Evolutionary conservation across 805 yeast species (phyloP), one percentile per base, ranked within the genome.

Genomic region (Zygotorulaspora florentina): DNA sequence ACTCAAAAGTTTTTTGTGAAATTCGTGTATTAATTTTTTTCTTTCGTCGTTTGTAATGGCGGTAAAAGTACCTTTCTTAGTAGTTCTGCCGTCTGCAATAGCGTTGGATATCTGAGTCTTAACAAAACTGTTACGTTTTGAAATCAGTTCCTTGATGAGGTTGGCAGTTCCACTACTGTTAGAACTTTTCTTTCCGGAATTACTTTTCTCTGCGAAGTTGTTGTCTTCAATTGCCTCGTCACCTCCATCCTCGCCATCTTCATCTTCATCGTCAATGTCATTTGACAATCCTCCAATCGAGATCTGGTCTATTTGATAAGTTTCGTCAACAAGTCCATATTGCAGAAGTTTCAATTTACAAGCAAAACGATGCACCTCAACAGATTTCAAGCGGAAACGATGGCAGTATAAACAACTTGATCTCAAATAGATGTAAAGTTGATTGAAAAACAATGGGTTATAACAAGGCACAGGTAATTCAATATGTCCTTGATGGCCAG

Each of bases 401-500:
- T 87, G 95, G 70, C 99, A 93, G 70, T 81, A 89, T 42, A 93
- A 73, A 76, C 99, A 93, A 15, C 90, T 69, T 37, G 89, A 76
- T 64, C 98, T 77, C 62, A 95, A 73, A 58, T 84, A 81, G 49
- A 87, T 77, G 72, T 83, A 93, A 75, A 93, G 73, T 68, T 91
- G 97, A 61, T 81, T 80, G 79, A 95, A 93, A 61, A 95, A 93
- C 56, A 93, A 70, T 15, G 99, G 98, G 64, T 88, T 91, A 73
- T 88, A 93, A 36, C 87, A 95, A 3, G 98, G 96, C 35, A 89
- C 83, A 5, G 99, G 99, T 53, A 93, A 76, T 65, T 91, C 97
- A 53, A 93, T 89, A 67, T 93, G 99, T 50, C 99, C 99, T 67
- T 89, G 88, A 67, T 93, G 99, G 39, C 99, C 99, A 3, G 97